Conservation (phyloP, 2,329 filamentous ascomycete genomes). For the Penicillium thymicola region DNA sequence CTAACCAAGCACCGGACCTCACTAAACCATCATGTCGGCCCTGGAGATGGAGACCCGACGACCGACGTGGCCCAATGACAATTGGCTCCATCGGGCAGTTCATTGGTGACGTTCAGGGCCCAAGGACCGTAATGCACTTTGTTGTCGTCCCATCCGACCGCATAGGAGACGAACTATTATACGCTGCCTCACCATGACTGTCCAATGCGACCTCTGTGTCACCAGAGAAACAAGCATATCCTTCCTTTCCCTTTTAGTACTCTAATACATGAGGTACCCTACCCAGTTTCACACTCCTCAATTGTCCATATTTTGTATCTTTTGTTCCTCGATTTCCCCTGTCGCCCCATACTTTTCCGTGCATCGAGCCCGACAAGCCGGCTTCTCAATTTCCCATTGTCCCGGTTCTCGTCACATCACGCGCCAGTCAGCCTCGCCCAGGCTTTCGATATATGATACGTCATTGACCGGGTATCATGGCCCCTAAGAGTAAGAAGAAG, state of each 20-base stretch:
- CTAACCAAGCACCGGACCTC: conserved; percentile 26
- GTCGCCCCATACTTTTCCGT: conserved; percentile 24
- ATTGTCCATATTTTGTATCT: conserved; percentile 25
- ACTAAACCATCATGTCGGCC: conserved; percentile 22
- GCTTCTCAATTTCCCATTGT: conserved; percentile 28
- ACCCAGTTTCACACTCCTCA: conserved; percentile 14
- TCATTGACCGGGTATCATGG: conserved; percentile 38
- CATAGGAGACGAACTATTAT: conserved; percentile 30
- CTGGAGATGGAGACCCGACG: conserved; percentile 29
- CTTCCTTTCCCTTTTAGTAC: conserved; percentile 27
- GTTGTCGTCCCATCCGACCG: conserved; percentile 29
- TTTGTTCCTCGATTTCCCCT: conserved; percentile 22
- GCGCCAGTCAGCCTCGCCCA: conserved; percentile 21
- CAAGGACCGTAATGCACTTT: conserved; percentile 30
- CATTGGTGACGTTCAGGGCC: conserved; percentile 33
- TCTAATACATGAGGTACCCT: conserved; percentile 28
- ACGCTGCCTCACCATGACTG: conserved; percentile 35
- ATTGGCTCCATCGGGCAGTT: conserved; percentile 30
- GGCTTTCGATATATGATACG: conserved; percentile 25
- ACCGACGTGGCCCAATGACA: conserved; percentile 45
- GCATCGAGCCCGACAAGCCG: conserved; percentile 25
- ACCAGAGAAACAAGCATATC: conserved; percentile 29
- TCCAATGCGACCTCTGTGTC: conserved; percentile 27
- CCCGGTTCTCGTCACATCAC: conserved; percentile 19
- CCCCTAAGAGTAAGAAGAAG: conserved; percentile 31